A percentile compares a stretch with the other conserved stretches of the same genome.
These are phyloP conservation scores for Lasiosphaeriaceae sp. DNA, from an alignment of 495 filamentous ascomycete species.

Conservation along the genomic window DNA sequence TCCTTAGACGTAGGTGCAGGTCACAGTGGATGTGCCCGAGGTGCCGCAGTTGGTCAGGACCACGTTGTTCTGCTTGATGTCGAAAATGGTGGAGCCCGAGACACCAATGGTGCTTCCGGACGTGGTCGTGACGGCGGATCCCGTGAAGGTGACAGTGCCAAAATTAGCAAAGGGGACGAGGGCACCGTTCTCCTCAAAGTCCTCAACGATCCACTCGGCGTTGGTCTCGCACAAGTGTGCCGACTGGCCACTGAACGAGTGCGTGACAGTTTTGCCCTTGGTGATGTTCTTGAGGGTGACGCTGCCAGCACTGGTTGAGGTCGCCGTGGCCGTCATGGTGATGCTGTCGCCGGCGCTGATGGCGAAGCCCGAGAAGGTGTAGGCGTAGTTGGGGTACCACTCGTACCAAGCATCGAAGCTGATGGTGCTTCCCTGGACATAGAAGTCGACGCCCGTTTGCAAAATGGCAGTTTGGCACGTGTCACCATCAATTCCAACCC, in stretches of 20 bases:
- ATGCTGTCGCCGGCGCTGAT: constrained; percentile 54
- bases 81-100: constrained; percentile 43
- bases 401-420: constrained; percentile 60
- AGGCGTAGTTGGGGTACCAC: constrained; percentile 49
- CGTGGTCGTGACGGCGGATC: constrained; percentile 31
- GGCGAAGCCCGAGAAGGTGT: constrained; percentile 50
- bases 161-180: constrained; percentile 55
- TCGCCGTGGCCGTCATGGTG: constrained; percentile 49
- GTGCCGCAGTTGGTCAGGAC: constrained; percentile 46
- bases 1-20: constrained; percentile 22
- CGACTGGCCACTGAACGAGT: constrained; percentile 41
- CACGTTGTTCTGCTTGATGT: constrained; percentile 48
- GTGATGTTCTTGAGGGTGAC: constrained; percentile 54
- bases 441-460: constrained; percentile 46
- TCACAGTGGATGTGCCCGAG: constrained; percentile 32
- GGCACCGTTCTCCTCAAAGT: constrained; percentile 46
- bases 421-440: constrained; percentile 27
- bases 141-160: constrained; percentile 47
- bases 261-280: constrained; percentile 50
- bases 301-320: constrained; percentile 45
- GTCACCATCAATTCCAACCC: constrained; percentile 19
- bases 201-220: constrained; percentile 66
- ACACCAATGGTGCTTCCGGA: constrained; percentile 34
- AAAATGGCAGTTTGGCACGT: constrained; percentile 15
- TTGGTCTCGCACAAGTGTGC: constrained; percentile 42